These are phyloP conservation scores for Penicillium paneum DNA, from an alignment of 2,329 filamentous ascomycete species.

Conservation along the genomic window DNA sequence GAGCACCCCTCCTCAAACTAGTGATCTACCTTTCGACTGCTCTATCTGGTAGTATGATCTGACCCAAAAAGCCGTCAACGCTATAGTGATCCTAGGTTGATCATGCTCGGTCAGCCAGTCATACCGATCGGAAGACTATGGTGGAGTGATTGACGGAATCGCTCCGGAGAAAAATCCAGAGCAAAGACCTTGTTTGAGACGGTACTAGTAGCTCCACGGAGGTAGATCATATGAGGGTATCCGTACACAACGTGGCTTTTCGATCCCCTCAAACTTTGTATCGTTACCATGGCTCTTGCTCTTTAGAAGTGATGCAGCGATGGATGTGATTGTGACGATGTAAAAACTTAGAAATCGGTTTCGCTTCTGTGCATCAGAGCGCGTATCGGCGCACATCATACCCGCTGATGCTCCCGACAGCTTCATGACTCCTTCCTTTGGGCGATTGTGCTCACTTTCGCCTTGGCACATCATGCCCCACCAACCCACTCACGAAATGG, in stretches of 20 bases:
- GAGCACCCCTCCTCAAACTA: background rate
- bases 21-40: constrained; percentile 9
- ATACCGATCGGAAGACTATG: background rate
- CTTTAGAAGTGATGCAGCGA: background rate
- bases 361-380: constrained; percentile 19
- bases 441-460: background rate
- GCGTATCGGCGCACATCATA: constrained; percentile 18
- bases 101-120: constrained; percentile 10
- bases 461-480: constrained; percentile 3
- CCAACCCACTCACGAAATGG: background rate
- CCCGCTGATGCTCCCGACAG: background rate
- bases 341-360: background rate
- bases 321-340: background rate
- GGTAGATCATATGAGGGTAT: constrained; percentile 1
- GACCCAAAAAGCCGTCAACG: constrained; percentile 5
- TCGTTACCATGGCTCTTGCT: background rate
- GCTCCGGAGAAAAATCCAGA: constrained; percentile 3
- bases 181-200: background rate
- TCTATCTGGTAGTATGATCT: constrained; percentile 1
- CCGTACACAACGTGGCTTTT: constrained; percentile 15
- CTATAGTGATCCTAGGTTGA: constrained; percentile 5
- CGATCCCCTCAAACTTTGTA: background rate
- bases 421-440: background rate
- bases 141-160: constrained; percentile 4
- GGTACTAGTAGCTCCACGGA: background rate